Evolutionary conservation across 1,284 basidiomycete species (phyloP).

Genomic region (Fomitopsis palustris): DNA sequence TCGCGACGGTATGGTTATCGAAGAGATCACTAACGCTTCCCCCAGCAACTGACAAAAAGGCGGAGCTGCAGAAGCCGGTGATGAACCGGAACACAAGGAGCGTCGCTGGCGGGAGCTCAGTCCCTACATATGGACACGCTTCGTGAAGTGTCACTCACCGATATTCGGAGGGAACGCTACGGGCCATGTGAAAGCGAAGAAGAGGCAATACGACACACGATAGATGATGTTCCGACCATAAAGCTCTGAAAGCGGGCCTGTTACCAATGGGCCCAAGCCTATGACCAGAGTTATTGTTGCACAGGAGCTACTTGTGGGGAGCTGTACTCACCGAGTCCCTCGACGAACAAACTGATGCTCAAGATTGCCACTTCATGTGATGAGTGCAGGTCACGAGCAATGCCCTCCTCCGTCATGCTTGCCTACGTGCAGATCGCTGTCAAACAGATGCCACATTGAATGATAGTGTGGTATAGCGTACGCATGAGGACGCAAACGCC

Average conservation of each 20-base stretch:
- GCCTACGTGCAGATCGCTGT: conserved; percentile 38
- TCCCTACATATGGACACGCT: not conserved
- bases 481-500: conserved; percentile 71
- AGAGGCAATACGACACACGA: conserved; percentile 33
- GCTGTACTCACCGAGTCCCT: conserved; percentile 41
- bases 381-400: conserved; percentile 58
- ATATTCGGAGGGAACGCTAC: conserved; percentile 49
- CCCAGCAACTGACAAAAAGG: conserved; percentile 79
- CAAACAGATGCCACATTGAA: not conserved
- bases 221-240: conserved; percentile 44
- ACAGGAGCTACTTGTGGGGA: not conserved
- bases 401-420: conserved; percentile 59
- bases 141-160: conserved; percentile 24
- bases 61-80: conserved; percentile 65
- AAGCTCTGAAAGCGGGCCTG: conserved; percentile 55
- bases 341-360: conserved; percentile 68
- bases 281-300: not conserved
- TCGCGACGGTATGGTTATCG: conserved; percentile 56
- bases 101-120: conserved; percentile 33
- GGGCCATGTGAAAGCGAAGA: conserved; percentile 46
- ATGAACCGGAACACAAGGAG: conserved; percentile 70
- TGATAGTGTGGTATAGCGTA: conserved; percentile 26
- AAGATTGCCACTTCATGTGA: conserved; percentile 65
- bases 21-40: conserved; percentile 80
- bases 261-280: conserved; percentile 44